These are phyloP conservation scores for Citrus reticulata DNA, from an alignment of 345 rosid species.

Conservation along the genomic window DNA sequence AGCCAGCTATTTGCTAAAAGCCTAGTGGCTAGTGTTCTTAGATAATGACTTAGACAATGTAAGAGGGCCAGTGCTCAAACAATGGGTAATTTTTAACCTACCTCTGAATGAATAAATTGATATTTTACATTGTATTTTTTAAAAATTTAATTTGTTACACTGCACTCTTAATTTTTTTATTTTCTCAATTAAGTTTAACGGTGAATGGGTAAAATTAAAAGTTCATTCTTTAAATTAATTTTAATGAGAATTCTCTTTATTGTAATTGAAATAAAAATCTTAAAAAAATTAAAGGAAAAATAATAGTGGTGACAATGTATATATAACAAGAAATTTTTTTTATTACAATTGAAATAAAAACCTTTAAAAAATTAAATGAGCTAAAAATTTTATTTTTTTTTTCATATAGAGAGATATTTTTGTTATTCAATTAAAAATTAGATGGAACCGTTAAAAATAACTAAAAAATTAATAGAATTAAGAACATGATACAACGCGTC, in stretches of 20 bases:
- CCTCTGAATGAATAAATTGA: accelerated
- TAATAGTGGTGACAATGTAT: too few relatives aligned
- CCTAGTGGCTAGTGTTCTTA: not conserved
- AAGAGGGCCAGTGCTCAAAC: not conserved
- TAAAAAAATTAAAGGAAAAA: too few relatives aligned
- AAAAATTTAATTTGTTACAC: accelerated
- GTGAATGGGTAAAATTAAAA: too few relatives aligned
- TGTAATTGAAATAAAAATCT: too few relatives aligned
- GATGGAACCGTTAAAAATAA: accelerated
- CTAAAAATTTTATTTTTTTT: too few relatives aligned
- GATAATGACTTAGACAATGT: not conserved
- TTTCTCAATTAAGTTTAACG: accelerated
- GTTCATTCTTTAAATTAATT: too few relatives aligned
- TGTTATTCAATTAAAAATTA: too few relatives aligned
- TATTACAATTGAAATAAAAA: too few relatives aligned
- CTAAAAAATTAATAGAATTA: accelerated
- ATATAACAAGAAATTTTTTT: too few relatives aligned
- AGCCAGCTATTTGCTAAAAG: not conserved
- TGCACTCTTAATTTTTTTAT: accelerated
- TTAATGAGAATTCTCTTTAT: accelerated
- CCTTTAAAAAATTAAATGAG: too few relatives aligned
- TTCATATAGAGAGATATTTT: too few relatives aligned
- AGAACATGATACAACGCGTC: accelerated
- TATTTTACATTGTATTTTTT: accelerated
- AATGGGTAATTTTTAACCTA: too few relatives aligned